These are phyloP conservation scores for Viola pubescens DNA, from an alignment of 441 rosid species.

Conservation along the genomic window DNA sequence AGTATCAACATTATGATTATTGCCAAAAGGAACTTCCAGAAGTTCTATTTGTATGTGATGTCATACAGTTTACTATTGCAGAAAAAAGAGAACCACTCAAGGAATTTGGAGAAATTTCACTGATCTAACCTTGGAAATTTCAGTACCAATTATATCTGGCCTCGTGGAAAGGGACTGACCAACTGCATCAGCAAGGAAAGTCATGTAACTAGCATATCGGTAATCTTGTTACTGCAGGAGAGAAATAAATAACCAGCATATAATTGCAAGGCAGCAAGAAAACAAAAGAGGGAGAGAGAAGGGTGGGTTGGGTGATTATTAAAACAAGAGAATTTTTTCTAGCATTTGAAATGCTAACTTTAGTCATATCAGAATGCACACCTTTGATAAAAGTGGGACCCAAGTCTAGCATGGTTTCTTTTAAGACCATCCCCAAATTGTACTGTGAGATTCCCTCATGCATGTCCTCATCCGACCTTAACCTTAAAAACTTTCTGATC, in stretches of 20 bases:
- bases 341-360: constrained; percentile 11
- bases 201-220: constrained; percentile 28
- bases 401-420: constrained; percentile 75
- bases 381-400: constrained; percentile 99
- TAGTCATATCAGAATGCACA: constrained; percentile 23
- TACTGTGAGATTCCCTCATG: constrained; percentile 45
- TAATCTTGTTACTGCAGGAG: constrained; percentile 30
- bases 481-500: constrained; percentile 24
- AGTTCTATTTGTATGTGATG: too few species aligned
- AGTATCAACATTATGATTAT: too few species aligned
- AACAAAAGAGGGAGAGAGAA: constrained; percentile 2
- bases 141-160: constrained; percentile 89
- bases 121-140: constrained; percentile 74
- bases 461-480: constrained; percentile 28
- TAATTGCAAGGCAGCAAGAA: constrained; percentile 24
- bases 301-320: neutral
- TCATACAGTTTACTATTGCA: too few species aligned
- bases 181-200: constrained; percentile 67
- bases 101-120: neutral
- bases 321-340: constrained; percentile 4
- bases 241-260: constrained; percentile 29
- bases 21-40: too few species aligned
- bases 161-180: constrained; percentile 96
- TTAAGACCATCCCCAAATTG: constrained; percentile 65
- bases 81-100: too few species aligned